Conservation (phyloP, 108 stramenopile species). For the Skeletonema menzelii region DNA sequence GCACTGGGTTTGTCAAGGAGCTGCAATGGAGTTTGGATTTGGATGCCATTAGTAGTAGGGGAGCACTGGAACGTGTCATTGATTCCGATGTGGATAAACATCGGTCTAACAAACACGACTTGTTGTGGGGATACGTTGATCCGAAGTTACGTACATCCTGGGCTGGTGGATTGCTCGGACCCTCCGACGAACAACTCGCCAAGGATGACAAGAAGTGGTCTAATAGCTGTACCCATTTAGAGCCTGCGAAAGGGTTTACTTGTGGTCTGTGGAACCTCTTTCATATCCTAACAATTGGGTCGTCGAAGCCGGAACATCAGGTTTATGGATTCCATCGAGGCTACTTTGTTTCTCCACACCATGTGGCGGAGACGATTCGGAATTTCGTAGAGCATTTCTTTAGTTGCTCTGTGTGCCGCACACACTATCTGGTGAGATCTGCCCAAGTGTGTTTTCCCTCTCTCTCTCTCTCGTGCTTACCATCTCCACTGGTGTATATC, state of each 20-base stretch:
- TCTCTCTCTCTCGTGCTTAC: neutral
- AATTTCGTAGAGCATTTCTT: neutral
- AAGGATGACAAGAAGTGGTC: constrained; percentile 42
- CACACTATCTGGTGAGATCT: constrained; percentile 13
- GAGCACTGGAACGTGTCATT: constrained; percentile 14
- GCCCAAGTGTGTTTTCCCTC: neutral
- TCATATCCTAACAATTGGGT: constrained; percentile 46
- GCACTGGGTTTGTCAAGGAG: constrained; percentile 22
- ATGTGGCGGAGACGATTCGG: constrained; percentile 35
- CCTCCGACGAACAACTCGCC: constrained; percentile 12
- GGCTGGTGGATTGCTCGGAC: constrained; percentile 9
- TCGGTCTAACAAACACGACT: neutral
- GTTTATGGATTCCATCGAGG: constrained; percentile 41
- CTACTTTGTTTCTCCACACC: constrained; percentile 29
- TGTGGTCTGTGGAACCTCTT: constrained; percentile 55
- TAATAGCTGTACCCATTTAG: constrained; percentile 35
- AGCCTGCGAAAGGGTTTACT: constrained; percentile 40
- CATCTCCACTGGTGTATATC: neutral
- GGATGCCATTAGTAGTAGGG: constrained; percentile 5
- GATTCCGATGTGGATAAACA: constrained; percentile 23
- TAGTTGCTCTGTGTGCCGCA: constrained; percentile 16
- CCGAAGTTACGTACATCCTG: neutral
- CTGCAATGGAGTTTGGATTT: constrained; percentile 18
- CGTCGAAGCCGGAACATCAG: constrained; percentile 24
- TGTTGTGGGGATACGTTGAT: constrained; percentile 33